Percentiles rank a stretch among this genome's conserved stretches.
phyloP scores from a whole-genome alignment of 23 red algal genomes.

The Gracilaria domingensis region DNA sequence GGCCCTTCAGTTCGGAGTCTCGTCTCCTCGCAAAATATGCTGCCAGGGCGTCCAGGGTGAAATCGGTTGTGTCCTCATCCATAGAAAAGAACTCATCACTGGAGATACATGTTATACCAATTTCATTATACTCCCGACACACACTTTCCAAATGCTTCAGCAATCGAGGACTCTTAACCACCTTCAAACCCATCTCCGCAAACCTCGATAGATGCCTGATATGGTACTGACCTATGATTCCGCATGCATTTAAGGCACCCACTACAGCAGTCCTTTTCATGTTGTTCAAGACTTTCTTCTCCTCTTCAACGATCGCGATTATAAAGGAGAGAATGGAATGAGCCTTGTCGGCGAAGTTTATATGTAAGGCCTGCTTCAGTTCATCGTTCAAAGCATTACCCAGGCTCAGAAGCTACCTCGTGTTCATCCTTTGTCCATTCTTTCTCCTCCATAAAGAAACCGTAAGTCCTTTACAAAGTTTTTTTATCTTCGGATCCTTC shows the following conservation, averaged over 20 bases:
- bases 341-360: background rate
- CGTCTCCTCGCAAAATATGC: background rate
- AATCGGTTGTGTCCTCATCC: background rate
- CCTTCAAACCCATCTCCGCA: background rate
- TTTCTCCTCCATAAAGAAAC: background rate
- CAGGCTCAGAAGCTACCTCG: background rate
- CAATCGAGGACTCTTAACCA: background rate
- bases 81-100: background rate
- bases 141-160: background rate
- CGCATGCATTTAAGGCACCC: background rate
- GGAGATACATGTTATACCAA: background rate
- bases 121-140: background rate
- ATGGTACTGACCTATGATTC: background rate
- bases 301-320: background rate
- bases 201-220: background rate
- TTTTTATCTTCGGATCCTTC: background rate
- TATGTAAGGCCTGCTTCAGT: background rate
- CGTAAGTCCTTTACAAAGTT: background rate
- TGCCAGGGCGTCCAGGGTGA: background rate
- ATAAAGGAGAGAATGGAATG: background rate
- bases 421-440: background rate
- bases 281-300: background rate
- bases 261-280: background rate
- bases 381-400: background rate
- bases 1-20: background rate